Evolutionary conservation across 2,329 filamentous ascomycete species (phyloP), one percentile per base, ranked within the genome.

Genomic region (Penicillium sp.): DNA sequence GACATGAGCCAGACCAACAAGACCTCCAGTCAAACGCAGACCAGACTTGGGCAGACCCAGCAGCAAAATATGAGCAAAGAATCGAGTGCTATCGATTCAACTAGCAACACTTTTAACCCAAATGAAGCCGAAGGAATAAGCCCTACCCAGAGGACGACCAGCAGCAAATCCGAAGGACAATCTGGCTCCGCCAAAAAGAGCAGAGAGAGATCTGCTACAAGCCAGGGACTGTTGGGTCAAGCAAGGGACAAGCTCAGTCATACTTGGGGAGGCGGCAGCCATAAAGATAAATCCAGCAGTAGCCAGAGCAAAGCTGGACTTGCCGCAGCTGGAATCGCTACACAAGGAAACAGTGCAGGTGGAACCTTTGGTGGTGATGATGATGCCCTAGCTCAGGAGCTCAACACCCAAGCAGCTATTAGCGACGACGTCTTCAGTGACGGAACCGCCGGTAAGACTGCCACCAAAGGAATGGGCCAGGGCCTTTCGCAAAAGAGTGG

Each of bases 351-450:
- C 5, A 26, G 18, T 15, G 39, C 45, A 20, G 50, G 46, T 18
- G 29, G 29, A 26, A 46, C 32, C 1, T 46, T 34, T n/a, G 46
- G 51, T 18, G 46, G 45, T 13, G 27, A 39, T 13, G 27, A 39
- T 13, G 39, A 42, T 7, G 13, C 39, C 8, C 13, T 42, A 5
- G 7, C 43, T 2, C 41, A 62, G 3, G 60, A 61, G 32, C 46
- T 61, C 17, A 46, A 51, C 15, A 54, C 49, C n/a, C 39, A 52
- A 7, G 40, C 51, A 6, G 48, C 51, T 15, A 55, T 58, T 18
- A 41, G 49, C 27, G 30, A 52, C 7, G 54, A 52, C 13, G 53
- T 61, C 9, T 58, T 59, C 26, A 45, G 37, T n/a, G 44, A 50
- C n/a, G 41, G 23, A 39, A 21, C 33, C n/a, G 34, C 37, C 9